Evolutionary conservation across 257 asterid species (phyloP).

Genomic region (Buddleja alternifolia): DNA sequence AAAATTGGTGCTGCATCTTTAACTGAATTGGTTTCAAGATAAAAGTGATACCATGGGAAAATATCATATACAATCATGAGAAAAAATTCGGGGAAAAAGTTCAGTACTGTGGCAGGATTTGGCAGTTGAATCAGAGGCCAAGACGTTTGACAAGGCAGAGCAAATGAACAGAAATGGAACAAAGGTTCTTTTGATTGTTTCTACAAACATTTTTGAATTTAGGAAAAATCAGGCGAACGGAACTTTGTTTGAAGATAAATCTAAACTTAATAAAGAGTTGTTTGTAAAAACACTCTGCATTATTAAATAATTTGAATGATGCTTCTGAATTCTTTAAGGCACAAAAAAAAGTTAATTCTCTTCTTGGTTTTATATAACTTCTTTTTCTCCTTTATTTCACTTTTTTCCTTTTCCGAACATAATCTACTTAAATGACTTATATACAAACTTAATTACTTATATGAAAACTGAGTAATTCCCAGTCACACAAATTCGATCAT

Average conservation of each 20-base stretch:
- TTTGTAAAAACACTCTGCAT: neutral
- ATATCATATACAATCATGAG: neutral
- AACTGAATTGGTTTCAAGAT: neutral
- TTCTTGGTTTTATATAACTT: neutral
- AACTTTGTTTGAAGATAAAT: neutral
- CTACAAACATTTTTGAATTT: neutral
- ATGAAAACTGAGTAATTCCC: slow-evolving; percentile 7
- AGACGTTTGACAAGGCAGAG: slow-evolving; percentile 9
- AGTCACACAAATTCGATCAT: neutral
- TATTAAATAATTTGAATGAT: neutral
- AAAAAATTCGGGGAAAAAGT: slow-evolving; percentile 7
- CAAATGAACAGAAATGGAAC: slow-evolving; percentile 6
- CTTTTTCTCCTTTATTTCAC: neutral
- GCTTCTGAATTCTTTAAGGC: neutral
- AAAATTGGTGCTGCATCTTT: neutral
- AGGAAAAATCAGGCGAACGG: neutral
- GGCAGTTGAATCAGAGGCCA: neutral
- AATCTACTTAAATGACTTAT: slow-evolving; percentile 1
- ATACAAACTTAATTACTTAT: neutral
- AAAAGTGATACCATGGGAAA: neutral
- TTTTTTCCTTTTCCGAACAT: neutral
- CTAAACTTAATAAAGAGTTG: neutral
- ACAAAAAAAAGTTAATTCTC: neutral
- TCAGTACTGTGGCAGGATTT: neutral
- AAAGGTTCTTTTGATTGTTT: neutral